A percentile compares a stretch with the other conserved stretches of the same genome.
Evolutionary conservation across 805 yeast species (phyloP).

Genomic region (Lipomyces spencermartinsiae): DNA sequence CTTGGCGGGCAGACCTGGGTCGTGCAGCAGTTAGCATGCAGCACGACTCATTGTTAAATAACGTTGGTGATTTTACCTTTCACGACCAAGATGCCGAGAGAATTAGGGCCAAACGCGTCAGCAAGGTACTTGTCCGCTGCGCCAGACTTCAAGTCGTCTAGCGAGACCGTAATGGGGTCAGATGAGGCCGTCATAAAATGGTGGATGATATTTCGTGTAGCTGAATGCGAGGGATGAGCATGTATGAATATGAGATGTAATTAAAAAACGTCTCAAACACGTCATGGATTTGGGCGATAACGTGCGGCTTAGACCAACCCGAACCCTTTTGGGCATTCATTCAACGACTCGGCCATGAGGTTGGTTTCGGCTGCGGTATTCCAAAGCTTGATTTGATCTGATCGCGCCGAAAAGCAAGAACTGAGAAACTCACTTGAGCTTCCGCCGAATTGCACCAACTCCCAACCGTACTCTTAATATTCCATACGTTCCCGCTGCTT

Average conservation of each 20-base stretch:
- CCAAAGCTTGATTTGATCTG: too few relatives aligned
- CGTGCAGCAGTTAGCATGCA: not conserved
- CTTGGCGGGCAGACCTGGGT: slow-evolving; percentile 47
- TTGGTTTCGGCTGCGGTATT: too few relatives aligned
- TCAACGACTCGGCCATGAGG: too few relatives aligned
- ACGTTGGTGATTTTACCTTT: slow-evolving; percentile 33
- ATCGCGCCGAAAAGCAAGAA: too few relatives aligned
- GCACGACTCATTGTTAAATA: not conserved
- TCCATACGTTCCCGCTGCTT: too few relatives aligned
- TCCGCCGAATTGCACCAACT: too few relatives aligned
- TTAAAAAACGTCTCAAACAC: too few relatives aligned
- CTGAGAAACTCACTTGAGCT: too few relatives aligned
- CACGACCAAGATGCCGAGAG: slow-evolving; percentile 61
- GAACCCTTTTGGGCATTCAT: too few relatives aligned
- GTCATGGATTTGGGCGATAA: too few relatives aligned
- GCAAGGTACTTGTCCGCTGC: slow-evolving; percentile 46
- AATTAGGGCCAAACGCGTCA: slow-evolving; percentile 61
- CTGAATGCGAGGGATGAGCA: not conserved
- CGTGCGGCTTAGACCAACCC: too few relatives aligned
- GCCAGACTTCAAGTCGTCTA: slow-evolving; percentile 41
- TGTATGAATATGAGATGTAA: not conserved
- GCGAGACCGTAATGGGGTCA: slow-evolving; percentile 19
- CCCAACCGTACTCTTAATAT: too few relatives aligned
- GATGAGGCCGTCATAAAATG: slow-evolving; percentile 5
- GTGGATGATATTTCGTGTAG: not conserved